These are phyloP conservation scores for Tympanopsis confertula DNA, from an alignment of 2,329 filamentous ascomycete genomes.

Conservation along the genomic window DNA sequence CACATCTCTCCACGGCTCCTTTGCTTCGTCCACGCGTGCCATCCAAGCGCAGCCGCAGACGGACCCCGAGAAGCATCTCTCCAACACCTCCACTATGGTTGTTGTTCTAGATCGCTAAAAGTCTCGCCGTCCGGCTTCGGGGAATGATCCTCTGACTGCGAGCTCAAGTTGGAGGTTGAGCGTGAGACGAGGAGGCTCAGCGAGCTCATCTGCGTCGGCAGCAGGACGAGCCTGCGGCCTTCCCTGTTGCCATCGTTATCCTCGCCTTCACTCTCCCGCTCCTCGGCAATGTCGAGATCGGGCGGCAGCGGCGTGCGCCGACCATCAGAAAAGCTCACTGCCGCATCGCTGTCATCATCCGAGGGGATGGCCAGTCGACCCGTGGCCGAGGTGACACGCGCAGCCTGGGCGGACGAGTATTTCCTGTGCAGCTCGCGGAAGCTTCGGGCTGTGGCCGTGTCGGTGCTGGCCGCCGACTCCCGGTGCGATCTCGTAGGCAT, in stretches of 20 bases:
- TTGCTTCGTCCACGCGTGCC: too few relatives aligned
- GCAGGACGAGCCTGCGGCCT: background rate
- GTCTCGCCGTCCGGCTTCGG: too few relatives aligned
- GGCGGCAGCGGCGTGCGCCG: conserved; percentile 41
- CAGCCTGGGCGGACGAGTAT: conserved; percentile 39
- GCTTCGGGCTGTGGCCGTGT: conserved; percentile 55
- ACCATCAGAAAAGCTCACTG: conserved; percentile 48
- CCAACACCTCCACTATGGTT: too few relatives aligned
- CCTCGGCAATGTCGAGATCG: conserved; percentile 24
- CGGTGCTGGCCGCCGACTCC: conserved; percentile 51
- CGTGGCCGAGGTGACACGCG: conserved; percentile 25
- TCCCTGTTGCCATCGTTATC: conserved; percentile 11
- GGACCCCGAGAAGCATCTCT: too few relatives aligned
- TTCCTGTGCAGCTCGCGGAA: conserved; percentile 51
- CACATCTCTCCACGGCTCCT: too few relatives aligned
- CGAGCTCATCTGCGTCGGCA: background rate
- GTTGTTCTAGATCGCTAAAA: too few relatives aligned
- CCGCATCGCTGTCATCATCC: conserved; percentile 48
- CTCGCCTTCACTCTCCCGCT: conserved; percentile 9
- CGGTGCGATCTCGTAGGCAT: conserved; percentile 25
- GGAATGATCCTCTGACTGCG: too few relatives aligned
- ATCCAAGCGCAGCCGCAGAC: too few relatives aligned
- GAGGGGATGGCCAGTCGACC: conserved; percentile 33
- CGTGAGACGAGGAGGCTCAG: too few relatives aligned
- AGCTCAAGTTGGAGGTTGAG: too few relatives aligned